phyloP scores from a whole-genome alignment of 768 basidiomycete genomes.

The Rhodotorula toruloides region DNA sequence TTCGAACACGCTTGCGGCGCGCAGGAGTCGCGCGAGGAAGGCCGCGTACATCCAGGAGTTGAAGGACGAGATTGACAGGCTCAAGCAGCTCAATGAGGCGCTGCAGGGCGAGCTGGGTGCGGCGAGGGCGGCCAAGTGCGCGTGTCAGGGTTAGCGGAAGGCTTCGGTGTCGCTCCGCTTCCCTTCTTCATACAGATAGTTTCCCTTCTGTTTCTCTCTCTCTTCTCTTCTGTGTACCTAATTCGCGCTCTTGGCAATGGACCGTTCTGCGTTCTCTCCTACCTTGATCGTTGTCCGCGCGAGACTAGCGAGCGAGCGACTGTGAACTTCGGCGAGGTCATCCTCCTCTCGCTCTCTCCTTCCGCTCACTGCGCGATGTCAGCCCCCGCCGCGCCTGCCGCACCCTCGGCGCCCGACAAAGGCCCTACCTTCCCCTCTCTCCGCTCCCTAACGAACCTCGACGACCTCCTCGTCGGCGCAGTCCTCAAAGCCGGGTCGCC shows the following conservation, averaged over 20 bases:
- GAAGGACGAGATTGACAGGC: conserved; percentile 48
- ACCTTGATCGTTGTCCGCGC: no score
- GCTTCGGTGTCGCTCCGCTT: not conserved
- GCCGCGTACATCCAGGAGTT: conserved; percentile 62
- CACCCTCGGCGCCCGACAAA: no score
- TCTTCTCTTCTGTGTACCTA: not conserved
- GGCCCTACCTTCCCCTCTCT: not conserved
- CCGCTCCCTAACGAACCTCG: not conserved
- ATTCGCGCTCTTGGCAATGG: not conserved
- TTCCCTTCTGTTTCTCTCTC: not conserved
- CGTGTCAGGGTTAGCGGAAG: not conserved
- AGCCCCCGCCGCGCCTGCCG: not conserved
- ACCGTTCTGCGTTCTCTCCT: not conserved
- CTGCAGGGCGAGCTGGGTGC: conserved; percentile 10
- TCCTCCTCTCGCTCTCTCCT: no score
- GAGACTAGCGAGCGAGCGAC: no score
- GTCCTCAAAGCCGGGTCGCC: conserved; percentile 1
- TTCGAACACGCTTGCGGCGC: conserved; percentile 79
- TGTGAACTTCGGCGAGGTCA: no score
- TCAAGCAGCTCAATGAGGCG: conserved; percentile 22
- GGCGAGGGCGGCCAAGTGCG: not conserved
- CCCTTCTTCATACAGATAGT: no score
- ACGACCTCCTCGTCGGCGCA: conserved; percentile 6
- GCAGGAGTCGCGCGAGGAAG: conserved; percentile 71
- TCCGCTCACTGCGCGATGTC: no score